These are phyloP conservation scores for Tilletia setariae DNA, from an alignment of 1,284 basidiomycete genomes.

Conservation along the genomic window DNA sequence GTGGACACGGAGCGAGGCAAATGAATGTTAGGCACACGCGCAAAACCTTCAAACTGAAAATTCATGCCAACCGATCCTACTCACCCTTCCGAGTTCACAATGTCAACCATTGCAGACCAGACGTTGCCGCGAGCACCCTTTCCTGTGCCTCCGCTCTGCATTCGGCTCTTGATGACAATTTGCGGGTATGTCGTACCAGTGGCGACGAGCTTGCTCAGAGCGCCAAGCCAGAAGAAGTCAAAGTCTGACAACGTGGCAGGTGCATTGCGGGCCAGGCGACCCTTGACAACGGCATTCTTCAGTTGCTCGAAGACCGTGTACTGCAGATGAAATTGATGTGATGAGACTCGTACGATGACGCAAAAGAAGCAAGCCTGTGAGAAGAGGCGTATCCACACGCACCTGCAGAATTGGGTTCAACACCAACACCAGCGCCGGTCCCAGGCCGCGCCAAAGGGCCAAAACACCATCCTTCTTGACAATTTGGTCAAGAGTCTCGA, in stretches of 20 bases:
- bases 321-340: constrained; percentile 16
- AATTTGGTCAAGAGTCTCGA: constrained; percentile 71
- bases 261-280: constrained; percentile 30
- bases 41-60: background rate
- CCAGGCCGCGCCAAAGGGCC: constrained; percentile 92
- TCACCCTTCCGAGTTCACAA: constrained; percentile 45
- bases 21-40: background rate
- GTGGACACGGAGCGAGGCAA: background rate
- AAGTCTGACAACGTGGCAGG: constrained; percentile 39
- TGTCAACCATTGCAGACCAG: constrained; percentile 52
- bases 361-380: background rate
- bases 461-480: constrained; percentile 71
- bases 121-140: constrained; percentile 41
- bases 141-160: constrained; percentile 44
- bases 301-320: constrained; percentile 54
- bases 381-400: constrained; percentile 17
- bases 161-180: constrained; percentile 53
- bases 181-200: constrained; percentile 53
- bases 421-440: constrained; percentile 86
- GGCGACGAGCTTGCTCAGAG: constrained; percentile 50
- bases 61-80: background rate
- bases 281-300: constrained; percentile 48
- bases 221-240: constrained; percentile 54
- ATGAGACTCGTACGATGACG: no score
- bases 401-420: constrained; percentile 83